Conservation (phyloP, 2,329 filamentous ascomycete genomes). For the Trichoderma gracile region DNA sequence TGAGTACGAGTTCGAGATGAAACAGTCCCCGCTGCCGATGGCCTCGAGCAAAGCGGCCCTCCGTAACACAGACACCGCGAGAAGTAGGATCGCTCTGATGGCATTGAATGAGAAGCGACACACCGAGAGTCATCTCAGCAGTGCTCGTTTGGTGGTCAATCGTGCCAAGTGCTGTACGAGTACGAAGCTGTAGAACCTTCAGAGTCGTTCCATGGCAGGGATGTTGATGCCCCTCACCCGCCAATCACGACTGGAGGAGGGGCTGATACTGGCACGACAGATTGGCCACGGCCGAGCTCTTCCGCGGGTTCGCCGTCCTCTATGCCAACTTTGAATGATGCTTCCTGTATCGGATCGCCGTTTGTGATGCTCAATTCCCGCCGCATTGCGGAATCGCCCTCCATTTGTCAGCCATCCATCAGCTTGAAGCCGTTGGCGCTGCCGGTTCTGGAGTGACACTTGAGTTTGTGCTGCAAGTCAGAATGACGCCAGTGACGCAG, state of each 20-base stretch:
- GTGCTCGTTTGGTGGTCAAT: no score
- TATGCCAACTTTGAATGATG: no score
- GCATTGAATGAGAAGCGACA: no score
- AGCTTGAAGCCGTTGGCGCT: neutral
- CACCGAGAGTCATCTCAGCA: no score
- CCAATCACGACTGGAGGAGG: constrained; percentile 9
- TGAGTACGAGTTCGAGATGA: neutral
- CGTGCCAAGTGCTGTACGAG: no score
- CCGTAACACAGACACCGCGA: no score
- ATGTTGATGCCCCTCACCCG: neutral
- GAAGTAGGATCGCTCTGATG: no score
- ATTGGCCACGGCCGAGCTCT: neutral
- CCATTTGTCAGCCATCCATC: constrained; percentile 21
- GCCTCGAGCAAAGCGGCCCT: no score
- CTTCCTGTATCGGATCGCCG: neutral
- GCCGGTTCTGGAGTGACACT: constrained; percentile 8
- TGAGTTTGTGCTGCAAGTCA: constrained; percentile 18
- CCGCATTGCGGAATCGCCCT: constrained; percentile 1
- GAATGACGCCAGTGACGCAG: constrained; percentile 26
- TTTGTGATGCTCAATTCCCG: neutral
- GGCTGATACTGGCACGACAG: neutral
- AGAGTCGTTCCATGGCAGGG: neutral
- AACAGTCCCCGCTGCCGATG: neutral
- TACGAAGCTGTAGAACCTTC: neutral
- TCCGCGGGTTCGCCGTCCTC: neutral